These are phyloP conservation scores for Corallochytrium limacisporum DNA, from an alignment of 78 protist species.

Conservation along the genomic window DNA sequence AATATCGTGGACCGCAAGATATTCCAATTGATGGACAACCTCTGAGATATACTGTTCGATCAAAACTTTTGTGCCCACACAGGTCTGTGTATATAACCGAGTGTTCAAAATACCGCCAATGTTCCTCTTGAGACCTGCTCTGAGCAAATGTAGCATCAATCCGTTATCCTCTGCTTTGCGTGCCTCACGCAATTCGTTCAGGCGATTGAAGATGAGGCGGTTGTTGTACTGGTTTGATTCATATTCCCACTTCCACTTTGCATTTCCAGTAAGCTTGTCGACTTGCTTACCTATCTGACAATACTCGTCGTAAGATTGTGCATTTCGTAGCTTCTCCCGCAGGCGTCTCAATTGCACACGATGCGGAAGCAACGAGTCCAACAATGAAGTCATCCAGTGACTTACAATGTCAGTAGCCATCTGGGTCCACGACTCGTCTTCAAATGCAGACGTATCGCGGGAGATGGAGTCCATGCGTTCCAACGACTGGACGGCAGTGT, in stretches of 20 bases:
- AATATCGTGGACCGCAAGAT: neutral
- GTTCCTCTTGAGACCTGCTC: conserved; percentile 27
- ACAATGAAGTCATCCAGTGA: too few relatives aligned
- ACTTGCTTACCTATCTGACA: too few relatives aligned
- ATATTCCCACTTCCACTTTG: conserved; percentile 8
- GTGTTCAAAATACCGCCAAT: conserved; percentile 37
- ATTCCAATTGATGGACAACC: conserved; percentile 10
- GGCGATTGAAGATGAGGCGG: neutral
- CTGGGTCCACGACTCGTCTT: too few relatives aligned
- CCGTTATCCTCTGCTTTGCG: too few relatives aligned
- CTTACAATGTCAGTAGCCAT: too few relatives aligned
- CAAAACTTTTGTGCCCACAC: conserved; percentile 32
- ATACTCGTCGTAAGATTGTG: too few relatives aligned
- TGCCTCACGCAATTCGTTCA: neutral
- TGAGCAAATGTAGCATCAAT: neutral
- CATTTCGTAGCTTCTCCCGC: too few relatives aligned
- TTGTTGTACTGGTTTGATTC: neutral
- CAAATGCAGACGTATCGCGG: too few relatives aligned
- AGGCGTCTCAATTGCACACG: too few relatives aligned
- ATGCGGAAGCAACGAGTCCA: too few relatives aligned
- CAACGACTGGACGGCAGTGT: too few relatives aligned
- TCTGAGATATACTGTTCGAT: conserved; percentile 42
- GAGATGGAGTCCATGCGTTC: too few relatives aligned
- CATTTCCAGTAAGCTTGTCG: neutral
- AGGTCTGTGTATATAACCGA: neutral